A percentile compares a stretch with the other conserved stretches of the same genome.
phyloP scores from a whole-genome alignment of 345 rosid genomes.

The Gossypium thurberi region DNA sequence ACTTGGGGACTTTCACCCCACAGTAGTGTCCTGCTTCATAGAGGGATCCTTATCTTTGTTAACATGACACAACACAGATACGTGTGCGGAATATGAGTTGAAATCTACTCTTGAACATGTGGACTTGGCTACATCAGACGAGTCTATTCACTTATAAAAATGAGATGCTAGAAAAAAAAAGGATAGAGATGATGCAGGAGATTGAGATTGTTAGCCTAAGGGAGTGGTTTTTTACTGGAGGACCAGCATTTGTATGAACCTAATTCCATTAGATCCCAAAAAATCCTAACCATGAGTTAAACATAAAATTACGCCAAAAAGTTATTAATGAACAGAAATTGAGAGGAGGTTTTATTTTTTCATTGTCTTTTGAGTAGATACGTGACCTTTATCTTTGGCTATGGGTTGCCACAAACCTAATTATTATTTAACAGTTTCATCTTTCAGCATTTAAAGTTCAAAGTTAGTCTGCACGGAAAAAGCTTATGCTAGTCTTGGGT shows the following conservation, averaged over 20 bases:
- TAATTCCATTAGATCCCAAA: neutral
- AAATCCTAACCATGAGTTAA: neutral
- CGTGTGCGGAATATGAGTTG: neutral
- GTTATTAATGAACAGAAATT: neutral
- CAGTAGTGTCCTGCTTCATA: neutral
- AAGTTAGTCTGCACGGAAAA: neutral
- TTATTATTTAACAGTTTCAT: neutral
- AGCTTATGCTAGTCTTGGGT: neutral
- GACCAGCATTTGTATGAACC: neutral
- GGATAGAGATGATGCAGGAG: neutral
- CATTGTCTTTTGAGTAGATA: neutral
- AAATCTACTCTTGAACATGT: neutral
- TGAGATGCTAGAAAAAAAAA: too few species aligned
- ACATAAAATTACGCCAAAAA: neutral
- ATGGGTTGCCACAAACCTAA: neutral
- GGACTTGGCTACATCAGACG: neutral
- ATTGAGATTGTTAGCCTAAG: neutral
- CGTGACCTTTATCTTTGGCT: neutral
- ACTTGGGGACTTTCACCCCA: neutral
- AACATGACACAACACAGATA: neutral
- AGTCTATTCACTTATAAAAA: neutral
- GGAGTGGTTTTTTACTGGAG: neutral
- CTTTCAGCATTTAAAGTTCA: neutral
- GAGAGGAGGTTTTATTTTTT: neutral
- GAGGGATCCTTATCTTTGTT: neutral